Evolutionary conservation across 2,329 filamentous ascomycete genomes (phyloP).

Genomic region (Rutstroemia sydowiana): DNA sequence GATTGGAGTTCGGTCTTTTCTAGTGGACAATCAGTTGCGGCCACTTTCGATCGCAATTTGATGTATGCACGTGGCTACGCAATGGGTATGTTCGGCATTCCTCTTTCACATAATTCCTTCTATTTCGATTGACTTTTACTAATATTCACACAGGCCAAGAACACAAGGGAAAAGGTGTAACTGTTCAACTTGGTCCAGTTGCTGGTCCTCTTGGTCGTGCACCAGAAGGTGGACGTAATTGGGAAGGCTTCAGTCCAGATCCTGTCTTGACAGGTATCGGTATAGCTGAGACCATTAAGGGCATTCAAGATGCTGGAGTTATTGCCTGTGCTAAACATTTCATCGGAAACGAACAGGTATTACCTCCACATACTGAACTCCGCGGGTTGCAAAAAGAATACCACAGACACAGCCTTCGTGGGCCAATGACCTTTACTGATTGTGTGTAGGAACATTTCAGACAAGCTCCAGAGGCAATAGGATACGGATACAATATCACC

Average conservation of each 20-base stretch:
- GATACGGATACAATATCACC: conserved; percentile 54
- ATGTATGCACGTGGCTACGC: conserved; percentile 43
- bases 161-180: conserved; percentile 65
- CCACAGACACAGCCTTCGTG: background rate
- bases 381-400: conserved; percentile 34
- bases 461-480: conserved; percentile 36
- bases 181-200: conserved; percentile 68
- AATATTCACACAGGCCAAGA: conserved; percentile 37
- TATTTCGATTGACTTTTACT: background rate
- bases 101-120: background rate
- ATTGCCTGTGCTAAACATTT: conserved; percentile 79
- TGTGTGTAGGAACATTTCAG: conserved; percentile 45
- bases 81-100: conserved; percentile 32
- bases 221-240: conserved; percentile 63
- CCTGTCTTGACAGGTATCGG: conserved; percentile 62
- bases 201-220: conserved; percentile 60
- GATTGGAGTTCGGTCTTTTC: conserved; percentile 65
- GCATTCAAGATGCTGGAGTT: conserved; percentile 74
- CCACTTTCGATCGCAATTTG: conserved; percentile 60
- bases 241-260: conserved; percentile 66
- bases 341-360: conserved; percentile 63
- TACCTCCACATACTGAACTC: background rate
- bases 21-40: conserved; percentile 61
- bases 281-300: conserved; percentile 65
- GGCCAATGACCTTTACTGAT: no score